phyloP scores from a whole-genome alignment of 2,329 filamentous ascomycete species.

The Alternaria novae-zelandiae region DNA sequence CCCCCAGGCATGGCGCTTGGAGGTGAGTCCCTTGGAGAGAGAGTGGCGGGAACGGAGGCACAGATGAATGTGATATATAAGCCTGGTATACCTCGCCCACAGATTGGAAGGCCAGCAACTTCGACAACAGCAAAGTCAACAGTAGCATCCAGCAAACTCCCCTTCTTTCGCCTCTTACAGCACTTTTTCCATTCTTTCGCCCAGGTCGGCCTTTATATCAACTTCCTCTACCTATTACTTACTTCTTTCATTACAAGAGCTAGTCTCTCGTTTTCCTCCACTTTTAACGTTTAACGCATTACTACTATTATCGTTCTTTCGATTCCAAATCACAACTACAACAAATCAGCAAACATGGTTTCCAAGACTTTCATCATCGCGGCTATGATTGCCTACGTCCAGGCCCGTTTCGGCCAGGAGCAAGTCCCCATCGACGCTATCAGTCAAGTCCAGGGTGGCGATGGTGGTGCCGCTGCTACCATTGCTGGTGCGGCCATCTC shows the following conservation, averaged over 20 bases:
- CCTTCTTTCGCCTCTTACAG: constrained; percentile 17
- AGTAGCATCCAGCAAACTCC: constrained; percentile 29
- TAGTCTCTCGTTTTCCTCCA: constrained; percentile 38
- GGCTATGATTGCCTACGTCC: constrained; percentile 42
- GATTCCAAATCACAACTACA: neutral
- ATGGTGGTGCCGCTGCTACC: constrained; percentile 66
- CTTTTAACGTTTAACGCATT: neutral
- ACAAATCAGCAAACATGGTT: constrained; percentile 35
- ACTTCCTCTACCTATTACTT: constrained; percentile 3
- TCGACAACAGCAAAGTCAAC: constrained; percentile 22
- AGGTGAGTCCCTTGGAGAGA: neutral
- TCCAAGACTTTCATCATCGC: constrained; percentile 42
- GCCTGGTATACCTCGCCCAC: constrained; percentile 6
- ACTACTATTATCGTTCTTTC: neutral
- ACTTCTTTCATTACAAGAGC: constrained; percentile 33
- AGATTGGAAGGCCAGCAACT: constrained; percentile 34
- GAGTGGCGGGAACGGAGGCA: neutral
- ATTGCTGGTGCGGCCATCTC: constrained; percentile 68
- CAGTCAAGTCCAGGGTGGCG: constrained; percentile 60
- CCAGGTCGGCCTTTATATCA: constrained; percentile 39
- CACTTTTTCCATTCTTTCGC: constrained; percentile 32
- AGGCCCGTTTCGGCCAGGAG: constrained; percentile 67
- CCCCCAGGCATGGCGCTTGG: constrained; percentile 22
- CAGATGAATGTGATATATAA: constrained; percentile 37
- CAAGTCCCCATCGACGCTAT: constrained; percentile 64